These are phyloP conservation scores for Aspergillus indologenus DNA, from an alignment of 495 filamentous ascomycete genomes.

Conservation along the genomic window DNA sequence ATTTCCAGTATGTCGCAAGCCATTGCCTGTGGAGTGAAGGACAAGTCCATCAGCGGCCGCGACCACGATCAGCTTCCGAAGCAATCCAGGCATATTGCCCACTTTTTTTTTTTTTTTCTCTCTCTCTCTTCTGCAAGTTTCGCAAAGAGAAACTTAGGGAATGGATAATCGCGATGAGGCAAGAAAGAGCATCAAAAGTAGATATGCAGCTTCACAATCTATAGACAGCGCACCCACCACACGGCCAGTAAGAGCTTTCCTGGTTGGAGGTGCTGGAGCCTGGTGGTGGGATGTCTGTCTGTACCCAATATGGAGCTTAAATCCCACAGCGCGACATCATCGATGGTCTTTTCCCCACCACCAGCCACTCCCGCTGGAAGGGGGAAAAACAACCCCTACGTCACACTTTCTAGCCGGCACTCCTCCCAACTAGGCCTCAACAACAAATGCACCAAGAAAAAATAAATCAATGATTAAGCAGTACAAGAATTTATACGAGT, in stretches of 20 bases:
- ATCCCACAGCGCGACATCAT: background rate
- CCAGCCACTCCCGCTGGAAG: background rate
- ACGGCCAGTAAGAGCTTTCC: background rate
- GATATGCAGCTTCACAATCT: background rate
- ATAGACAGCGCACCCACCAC: background rate
- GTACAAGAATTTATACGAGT: background rate
- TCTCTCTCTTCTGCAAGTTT: too few relatives aligned
- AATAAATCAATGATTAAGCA: background rate
- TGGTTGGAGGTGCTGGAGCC: too few relatives aligned
- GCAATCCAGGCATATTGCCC: constrained; percentile 64
- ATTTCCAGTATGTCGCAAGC: constrained; percentile 40
- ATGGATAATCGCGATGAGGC: background rate
- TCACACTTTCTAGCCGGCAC: background rate
- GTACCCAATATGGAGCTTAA: background rate
- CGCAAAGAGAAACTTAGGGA: background rate
- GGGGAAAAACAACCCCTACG: background rate
- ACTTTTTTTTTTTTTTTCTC: background rate
- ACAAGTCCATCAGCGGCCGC: constrained; percentile 85
- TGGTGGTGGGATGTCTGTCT: background rate
- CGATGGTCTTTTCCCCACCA: background rate
- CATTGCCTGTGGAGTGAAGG: constrained; percentile 63
- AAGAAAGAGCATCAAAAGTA: background rate
- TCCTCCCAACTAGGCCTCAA: background rate
- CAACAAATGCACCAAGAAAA: too few relatives aligned
- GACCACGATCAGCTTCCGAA: constrained; percentile 75